Percentiles rank a stretch among this genome's conserved stretches.
phyloP scores from a whole-genome alignment of 805 yeast species.

The Candida orba region DNA sequence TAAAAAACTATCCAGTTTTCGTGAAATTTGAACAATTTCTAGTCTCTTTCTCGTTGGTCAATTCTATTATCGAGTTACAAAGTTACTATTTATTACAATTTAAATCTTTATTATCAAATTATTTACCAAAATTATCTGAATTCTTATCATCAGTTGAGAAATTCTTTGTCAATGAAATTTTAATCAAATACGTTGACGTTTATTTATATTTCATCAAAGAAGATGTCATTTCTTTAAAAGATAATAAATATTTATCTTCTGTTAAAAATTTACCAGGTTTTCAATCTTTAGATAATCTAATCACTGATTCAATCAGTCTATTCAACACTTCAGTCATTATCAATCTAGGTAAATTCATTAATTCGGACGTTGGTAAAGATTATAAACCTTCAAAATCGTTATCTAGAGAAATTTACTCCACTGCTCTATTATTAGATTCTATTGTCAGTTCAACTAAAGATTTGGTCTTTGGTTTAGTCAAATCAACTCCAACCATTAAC shows the following conservation, averaged over 20 bases:
- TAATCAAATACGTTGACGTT: slow-evolving; percentile 5
- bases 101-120: not conserved
- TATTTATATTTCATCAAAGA: slow-evolving; percentile 5
- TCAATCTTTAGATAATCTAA: not conserved
- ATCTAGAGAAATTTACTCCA: not conserved
- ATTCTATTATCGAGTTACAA: not conserved
- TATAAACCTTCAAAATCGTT: not conserved
- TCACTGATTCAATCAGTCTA: not conserved
- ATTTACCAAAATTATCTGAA: not conserved
- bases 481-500: too few species aligned
- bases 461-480: not conserved
- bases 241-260: not conserved
- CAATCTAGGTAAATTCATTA: not conserved
- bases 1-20: not conserved
- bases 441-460: not conserved
- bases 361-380: not conserved
- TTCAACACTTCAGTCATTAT: not conserved
- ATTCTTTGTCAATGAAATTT: not conserved
- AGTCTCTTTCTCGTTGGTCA: not conserved
- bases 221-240: slow-evolving; percentile 1
- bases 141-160: not conserved
- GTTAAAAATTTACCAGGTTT: not conserved
- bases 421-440: not conserved
- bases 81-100: not conserved
- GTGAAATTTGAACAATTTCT: not conserved